These are phyloP conservation scores for Aspergillus costaricaensis DNA, from an alignment of 2,329 filamentous ascomycete genomes.

Conservation along the genomic window DNA sequence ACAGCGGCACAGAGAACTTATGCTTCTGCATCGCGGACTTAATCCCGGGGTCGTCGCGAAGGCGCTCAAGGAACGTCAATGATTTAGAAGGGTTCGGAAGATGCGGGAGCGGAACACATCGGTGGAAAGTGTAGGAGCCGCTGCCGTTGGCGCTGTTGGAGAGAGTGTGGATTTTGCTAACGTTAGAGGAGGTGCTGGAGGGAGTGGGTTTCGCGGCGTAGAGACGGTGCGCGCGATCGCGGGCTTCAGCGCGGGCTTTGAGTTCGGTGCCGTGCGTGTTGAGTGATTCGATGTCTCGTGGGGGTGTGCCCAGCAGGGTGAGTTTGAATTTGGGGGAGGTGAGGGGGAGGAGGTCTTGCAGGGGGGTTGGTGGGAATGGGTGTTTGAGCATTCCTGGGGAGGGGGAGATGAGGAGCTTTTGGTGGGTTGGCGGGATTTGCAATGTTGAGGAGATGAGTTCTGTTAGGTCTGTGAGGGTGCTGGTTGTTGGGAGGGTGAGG, in stretches of 20 bases:
- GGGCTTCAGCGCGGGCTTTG: constrained; percentile 26
- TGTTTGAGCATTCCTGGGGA: constrained; percentile 51
- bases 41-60: constrained; percentile 84
- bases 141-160: constrained; percentile 22
- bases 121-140: constrained; percentile 77
- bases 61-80: constrained; percentile 69
- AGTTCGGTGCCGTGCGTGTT: constrained; percentile 38
- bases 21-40: constrained; percentile 79
- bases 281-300: constrained; percentile 45
- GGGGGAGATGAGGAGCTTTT: constrained; percentile 50
- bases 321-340: constrained; percentile 47
- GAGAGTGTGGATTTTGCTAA: constrained; percentile 31
- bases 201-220: constrained; percentile 32
- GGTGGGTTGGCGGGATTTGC: constrained; percentile 44
- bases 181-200: constrained; percentile 60
- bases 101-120: constrained; percentile 72
- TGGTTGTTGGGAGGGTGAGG: constrained; percentile 50
- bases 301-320: constrained; percentile 48
- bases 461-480: constrained; percentile 53
- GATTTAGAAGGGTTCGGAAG: constrained; percentile 75
- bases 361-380: constrained; percentile 43
- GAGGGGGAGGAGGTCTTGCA: constrained; percentile 36
- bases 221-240: constrained; percentile 14
- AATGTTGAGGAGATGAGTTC: constrained; percentile 35
- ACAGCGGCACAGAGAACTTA: constrained; percentile 76